Percentiles rank a stretch among this genome's conserved stretches.
Evolutionary conservation across 768 basidiomycete genomes (phyloP).

Genomic region (Antrodiella citrinella): DNA sequence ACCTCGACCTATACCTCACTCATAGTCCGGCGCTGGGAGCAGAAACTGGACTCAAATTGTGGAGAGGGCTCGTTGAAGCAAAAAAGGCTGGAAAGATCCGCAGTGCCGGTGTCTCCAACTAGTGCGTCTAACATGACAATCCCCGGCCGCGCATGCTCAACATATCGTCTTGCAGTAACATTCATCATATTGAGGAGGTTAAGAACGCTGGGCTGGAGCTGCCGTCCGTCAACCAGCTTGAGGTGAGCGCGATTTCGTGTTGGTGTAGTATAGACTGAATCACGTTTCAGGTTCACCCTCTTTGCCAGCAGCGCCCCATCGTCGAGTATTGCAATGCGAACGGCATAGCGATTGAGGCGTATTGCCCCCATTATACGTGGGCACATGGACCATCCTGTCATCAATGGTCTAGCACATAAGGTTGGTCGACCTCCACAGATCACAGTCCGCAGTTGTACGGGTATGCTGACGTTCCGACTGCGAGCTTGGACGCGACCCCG

Average conservation of each 20-base stretch:
- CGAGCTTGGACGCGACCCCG: conserved; percentile 52
- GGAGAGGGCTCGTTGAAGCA: conserved; percentile 30
- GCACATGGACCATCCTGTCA: conserved; percentile 36
- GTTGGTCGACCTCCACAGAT: conserved; percentile 32
- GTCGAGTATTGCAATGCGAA: conserved; percentile 51
- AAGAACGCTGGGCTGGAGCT: conserved; percentile 46
- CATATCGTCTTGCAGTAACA: conserved; percentile 34
- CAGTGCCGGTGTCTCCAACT: conserved; percentile 41
- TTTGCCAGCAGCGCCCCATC: conserved; percentile 75
- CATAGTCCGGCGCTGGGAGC: conserved; percentile 35
- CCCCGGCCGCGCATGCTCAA: too few relatives aligned
- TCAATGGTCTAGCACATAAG: conserved; percentile 51
- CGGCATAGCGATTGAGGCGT: conserved; percentile 32
- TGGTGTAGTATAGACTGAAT: background rate
- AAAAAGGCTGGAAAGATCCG: conserved; percentile 29
- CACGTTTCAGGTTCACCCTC: conserved; percentile 61
- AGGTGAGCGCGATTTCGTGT: conserved; percentile 33
- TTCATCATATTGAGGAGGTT: conserved; percentile 74
- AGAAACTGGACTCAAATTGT: conserved; percentile 30
- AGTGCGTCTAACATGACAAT: conserved; percentile 28
- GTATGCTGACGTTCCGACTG: background rate
- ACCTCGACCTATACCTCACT: conserved; percentile 40
- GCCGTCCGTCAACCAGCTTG: conserved; percentile 79
- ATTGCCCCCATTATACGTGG: conserved; percentile 62
- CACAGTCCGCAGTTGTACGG: too few relatives aligned